Conservation (phyloP, 352 stramenopile genomes). For the Phytopythium ostracodes region DNA sequence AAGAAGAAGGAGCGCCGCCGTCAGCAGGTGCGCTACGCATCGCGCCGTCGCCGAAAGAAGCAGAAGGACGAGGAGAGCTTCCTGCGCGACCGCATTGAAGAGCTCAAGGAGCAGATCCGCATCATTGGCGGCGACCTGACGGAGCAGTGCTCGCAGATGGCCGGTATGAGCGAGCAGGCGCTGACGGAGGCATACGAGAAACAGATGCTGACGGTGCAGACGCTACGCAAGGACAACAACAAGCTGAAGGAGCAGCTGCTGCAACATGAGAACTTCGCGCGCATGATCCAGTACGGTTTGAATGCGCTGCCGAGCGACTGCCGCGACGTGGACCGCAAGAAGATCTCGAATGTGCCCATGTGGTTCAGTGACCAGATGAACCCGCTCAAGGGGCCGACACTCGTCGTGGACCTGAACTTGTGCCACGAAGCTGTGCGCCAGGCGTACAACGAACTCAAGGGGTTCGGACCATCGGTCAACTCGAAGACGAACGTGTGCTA, state of each 20-base stretch:
- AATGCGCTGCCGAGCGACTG: constrained; percentile 75
- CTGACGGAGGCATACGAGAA: constrained; percentile 79
- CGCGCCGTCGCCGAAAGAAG: constrained; percentile 75
- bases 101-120: constrained; percentile 82
- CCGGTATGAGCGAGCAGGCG: constrained; percentile 75
- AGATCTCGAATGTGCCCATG: constrained; percentile 63
- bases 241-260: constrained; percentile 78
- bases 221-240: constrained; percentile 79
- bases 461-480: constrained; percentile 67
- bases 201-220: constrained; percentile 79
- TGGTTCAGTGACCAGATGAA: constrained; percentile 84
- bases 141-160: constrained; percentile 79
- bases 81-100: constrained; percentile 70
- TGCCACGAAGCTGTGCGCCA: constrained; percentile 76
- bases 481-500: constrained; percentile 85
- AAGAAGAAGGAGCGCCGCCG: constrained; percentile 83
- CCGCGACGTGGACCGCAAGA: constrained; percentile 74
- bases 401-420: constrained; percentile 74
- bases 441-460: constrained; percentile 77
- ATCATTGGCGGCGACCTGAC: constrained; percentile 76
- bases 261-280: constrained; percentile 82
- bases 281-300: constrained; percentile 82
- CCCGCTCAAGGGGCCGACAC: constrained; percentile 62
- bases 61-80: constrained; percentile 84
- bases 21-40: constrained; percentile 77